phyloP scores from a whole-genome alignment of 179 eudicot species.

The Silene noctiflora region DNA sequence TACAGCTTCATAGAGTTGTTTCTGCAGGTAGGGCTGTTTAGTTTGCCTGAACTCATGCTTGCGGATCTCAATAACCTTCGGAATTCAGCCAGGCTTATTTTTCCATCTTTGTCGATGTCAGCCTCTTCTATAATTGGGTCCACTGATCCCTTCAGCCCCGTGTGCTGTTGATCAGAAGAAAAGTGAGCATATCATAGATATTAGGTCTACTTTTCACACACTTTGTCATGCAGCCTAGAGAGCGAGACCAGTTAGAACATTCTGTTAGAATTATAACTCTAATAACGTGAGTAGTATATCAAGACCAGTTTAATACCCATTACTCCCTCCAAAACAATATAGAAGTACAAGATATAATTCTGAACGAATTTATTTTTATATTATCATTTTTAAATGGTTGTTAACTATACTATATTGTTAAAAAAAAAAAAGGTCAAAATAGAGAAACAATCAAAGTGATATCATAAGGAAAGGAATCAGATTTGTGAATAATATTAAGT shows the following conservation, averaged over 20 bases:
- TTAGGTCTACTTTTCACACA: background rate
- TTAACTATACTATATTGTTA: too few species aligned
- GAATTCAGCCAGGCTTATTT: conserved; percentile 85
- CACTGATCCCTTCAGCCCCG: conserved; percentile 83
- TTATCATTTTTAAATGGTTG: too few species aligned
- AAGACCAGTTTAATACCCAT: too few species aligned
- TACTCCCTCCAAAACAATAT: too few species aligned
- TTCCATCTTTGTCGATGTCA: conserved; percentile 89
- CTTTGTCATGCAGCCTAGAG: background rate
- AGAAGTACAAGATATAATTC: too few species aligned
- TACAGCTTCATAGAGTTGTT: conserved; percentile 18
- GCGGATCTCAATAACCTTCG: conserved; percentile 92
- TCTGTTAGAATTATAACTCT: background rate
- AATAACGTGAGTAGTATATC: too few species aligned
- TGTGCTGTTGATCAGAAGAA: conserved; percentile 47
- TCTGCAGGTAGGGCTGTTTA: conserved; percentile 29
- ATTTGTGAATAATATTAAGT: too few species aligned
- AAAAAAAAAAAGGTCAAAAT: too few species aligned
- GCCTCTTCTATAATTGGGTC: conserved; percentile 92
- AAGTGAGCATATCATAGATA: background rate
- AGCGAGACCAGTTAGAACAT: background rate
- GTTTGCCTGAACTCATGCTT: conserved; percentile 42
- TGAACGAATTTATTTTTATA: too few species aligned
- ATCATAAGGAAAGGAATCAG: background rate
- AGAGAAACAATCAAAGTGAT: background rate